Percentiles rank a stretch among this genome's conserved stretches.
Evolutionary conservation across 805 yeast species (phyloP).

Genomic region (Yarrowia divulgata): DNA sequence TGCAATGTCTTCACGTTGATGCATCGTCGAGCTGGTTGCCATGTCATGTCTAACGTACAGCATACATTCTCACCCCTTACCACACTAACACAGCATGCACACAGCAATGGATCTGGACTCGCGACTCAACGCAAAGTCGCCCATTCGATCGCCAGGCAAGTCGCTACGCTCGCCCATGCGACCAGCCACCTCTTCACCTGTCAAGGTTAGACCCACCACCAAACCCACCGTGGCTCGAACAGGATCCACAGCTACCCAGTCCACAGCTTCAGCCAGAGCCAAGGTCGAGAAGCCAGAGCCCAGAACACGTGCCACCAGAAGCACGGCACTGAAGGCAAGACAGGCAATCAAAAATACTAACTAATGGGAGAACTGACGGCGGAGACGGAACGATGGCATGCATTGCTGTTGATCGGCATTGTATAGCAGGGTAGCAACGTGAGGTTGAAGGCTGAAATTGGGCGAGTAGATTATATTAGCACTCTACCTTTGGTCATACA

Average conservation of each 20-base stretch:
- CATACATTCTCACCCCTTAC: not conserved
- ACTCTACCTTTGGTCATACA: no score
- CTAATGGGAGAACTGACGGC: not conserved
- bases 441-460: no score
- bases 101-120: slow-evolving; percentile 13
- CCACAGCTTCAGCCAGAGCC: slow-evolving; percentile 25
- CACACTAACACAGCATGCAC: slow-evolving; percentile 17
- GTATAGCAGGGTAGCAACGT: no score
- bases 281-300: slow-evolving; percentile 31
- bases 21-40: no score
- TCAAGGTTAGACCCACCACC: slow-evolving; percentile 17
- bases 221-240: not conserved
- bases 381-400: no score
- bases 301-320: slow-evolving; percentile 16
- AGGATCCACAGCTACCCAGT: slow-evolving; percentile 25
- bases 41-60: no score
- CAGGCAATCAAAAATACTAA: slow-evolving; percentile 34
- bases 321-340: slow-evolving; percentile 22
- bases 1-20: no score
- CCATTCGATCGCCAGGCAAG: slow-evolving; percentile 16
- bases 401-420: no score
- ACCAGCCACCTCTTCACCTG: slow-evolving; percentile 5
- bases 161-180: slow-evolving; percentile 22
- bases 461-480: no score
- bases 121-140: not conserved